These are phyloP conservation scores for Candida schatavii DNA, from an alignment of 805 yeast species.

Conservation along the genomic window DNA sequence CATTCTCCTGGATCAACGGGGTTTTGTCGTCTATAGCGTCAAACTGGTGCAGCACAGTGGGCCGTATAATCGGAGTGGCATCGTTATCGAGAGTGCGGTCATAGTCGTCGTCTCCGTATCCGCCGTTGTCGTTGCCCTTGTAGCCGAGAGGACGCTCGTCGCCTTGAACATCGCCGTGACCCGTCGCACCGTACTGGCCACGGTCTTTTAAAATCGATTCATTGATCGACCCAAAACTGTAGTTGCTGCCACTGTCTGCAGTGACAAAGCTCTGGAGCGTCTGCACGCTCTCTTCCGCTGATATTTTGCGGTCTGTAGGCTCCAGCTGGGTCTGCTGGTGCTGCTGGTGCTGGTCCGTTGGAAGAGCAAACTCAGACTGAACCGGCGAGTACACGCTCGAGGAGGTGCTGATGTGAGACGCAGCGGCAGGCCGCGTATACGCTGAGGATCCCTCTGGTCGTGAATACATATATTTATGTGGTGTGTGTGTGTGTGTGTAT, in stretches of 20 bases:
- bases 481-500: too few species aligned
- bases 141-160: neutral
- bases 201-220: slow-evolving; percentile 26
- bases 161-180: neutral
- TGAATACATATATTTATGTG: neutral
- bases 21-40: slow-evolving; percentile 25
- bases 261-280: slow-evolving; percentile 26
- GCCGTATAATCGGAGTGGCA: slow-evolving; percentile 31
- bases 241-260: slow-evolving; percentile 21
- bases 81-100: slow-evolving; percentile 18
- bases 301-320: neutral
- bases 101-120: neutral
- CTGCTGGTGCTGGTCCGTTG: too few species aligned
- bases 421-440: slow-evolving; percentile 6
- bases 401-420: slow-evolving; percentile 27
- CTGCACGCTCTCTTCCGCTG: slow-evolving; percentile 11
- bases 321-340: neutral
- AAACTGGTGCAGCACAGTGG: slow-evolving; percentile 10
- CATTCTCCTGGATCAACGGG: slow-evolving; percentile 17
- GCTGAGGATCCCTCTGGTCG: slow-evolving; percentile 1
- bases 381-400: slow-evolving; percentile 35
- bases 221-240: slow-evolving; percentile 35
- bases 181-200: slow-evolving; percentile 4
- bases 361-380: slow-evolving; percentile 15
- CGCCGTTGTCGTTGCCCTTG: neutral